phyloP scores from a whole-genome alignment of 1,139 yeast genomes.

The Pneumocystis carinii region DNA sequence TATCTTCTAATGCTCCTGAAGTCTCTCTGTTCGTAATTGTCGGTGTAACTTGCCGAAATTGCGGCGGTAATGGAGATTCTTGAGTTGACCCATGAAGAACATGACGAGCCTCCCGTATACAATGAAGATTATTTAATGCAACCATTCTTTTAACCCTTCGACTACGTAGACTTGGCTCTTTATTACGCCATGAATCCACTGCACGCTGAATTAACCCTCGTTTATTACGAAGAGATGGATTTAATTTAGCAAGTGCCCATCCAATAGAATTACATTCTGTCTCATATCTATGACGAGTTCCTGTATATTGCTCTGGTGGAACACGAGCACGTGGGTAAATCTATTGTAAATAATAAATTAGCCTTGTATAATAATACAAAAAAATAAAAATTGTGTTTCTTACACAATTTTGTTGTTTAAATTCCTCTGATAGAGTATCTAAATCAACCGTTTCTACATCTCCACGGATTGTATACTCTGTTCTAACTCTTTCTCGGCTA shows the following conservation, averaged over 20 bases:
- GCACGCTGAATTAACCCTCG: conserved; percentile 37
- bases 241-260: conserved; percentile 31
- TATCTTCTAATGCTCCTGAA: conserved; percentile 10
- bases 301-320: conserved; percentile 28
- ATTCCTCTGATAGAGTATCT: conserved; percentile 21
- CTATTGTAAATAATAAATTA: not conserved
- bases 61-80: not conserved
- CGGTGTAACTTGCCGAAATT: conserved; percentile 1
- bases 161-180: conserved; percentile 29
- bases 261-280: conserved; percentile 34
- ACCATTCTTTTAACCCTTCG: conserved; percentile 24
- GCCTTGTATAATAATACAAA: not conserved
- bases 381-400: not conserved
- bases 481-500: conserved; percentile 22
- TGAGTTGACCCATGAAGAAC: not conserved
- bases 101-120: not conserved
- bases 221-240: conserved; percentile 28
- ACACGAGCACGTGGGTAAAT: conserved; percentile 34
- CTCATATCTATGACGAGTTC: conserved; percentile 33
- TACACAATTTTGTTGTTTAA: conserved; percentile 28
- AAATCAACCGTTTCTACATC: conserved; percentile 23
- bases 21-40: not conserved
- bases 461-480: conserved; percentile 24
- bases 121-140: not conserved
- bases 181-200: conserved; percentile 35